Evolutionary conservation across 306 rosid genomes (phyloP), one percentile per base, ranked within the genome.

Genomic region (Ormosia emarginata): DNA sequence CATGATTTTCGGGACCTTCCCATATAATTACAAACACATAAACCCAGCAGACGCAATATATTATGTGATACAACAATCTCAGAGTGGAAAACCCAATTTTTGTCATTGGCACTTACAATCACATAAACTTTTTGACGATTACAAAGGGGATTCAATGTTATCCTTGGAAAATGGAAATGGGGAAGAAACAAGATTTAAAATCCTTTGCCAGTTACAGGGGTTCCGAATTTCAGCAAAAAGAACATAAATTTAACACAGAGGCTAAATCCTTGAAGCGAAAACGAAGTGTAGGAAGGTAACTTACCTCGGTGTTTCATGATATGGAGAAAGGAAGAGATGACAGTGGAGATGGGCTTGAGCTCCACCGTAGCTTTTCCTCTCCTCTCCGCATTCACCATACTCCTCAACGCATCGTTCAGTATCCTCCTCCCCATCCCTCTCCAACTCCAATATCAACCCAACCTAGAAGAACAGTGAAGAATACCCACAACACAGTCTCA

Each of bases 271-370:
- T 6, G 4, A 70, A 59, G 39, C 3, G 40, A 83, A 62, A n/a
- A 4, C 15, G 17, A 58, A 11, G 18, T 12, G 37, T 14, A 11
- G 6, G 33, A 32, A 52, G 4, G 10, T 34, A 50, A 12, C 5
- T 71, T 91, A 94, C 97, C 97, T 67, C 87, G 92, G 78, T 88
- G 79, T 87, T 88, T 94, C 98, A 92, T 94, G 88, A 94, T 85
- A 47, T 80, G 88, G 70, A 94, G 97, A 86, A 94, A 92, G 13
- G 97, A 90, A 71, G 97, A 89, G 61, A 92, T 94, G 63, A 89
- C 93, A 2, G 92, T 84, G 71, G 97, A 94, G 76, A 89, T 89
- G 30, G 93, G 97, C 37, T 86, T 79, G 83, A 92, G 81, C 76
- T 94, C 95, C 84, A 94, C 98, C 11, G 62, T 47, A 61, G 95